Evolutionary conservation across 306 rosid genomes (phyloP).

Genomic region (Ormosia semicastrata): DNA sequence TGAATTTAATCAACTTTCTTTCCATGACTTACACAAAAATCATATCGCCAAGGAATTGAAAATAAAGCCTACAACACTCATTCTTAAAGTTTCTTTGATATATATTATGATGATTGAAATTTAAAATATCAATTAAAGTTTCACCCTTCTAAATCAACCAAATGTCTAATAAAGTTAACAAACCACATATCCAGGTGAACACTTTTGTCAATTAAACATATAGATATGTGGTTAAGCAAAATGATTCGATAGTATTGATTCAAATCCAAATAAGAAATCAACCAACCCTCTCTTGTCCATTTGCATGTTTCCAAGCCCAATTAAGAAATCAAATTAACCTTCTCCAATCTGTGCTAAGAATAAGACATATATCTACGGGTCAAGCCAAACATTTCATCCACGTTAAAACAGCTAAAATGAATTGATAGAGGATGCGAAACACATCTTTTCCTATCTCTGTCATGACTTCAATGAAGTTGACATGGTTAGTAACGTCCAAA

Average conservation of each 20-base stretch:
- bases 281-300: background rate
- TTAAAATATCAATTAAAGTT: background rate
- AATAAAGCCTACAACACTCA: background rate
- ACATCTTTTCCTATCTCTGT: background rate
- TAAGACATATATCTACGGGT: background rate
- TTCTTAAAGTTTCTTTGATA: background rate
- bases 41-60: background rate
- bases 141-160: background rate
- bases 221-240: background rate
- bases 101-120: background rate
- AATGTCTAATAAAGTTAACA: background rate
- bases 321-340: background rate
- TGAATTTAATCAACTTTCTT: background rate
- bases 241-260: background rate
- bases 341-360: conserved; percentile 10
- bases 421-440: background rate
- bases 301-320: conserved; percentile 14
- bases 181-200: background rate
- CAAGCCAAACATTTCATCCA: background rate
- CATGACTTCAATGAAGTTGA: conserved; percentile 21
- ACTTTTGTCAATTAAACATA: background rate
- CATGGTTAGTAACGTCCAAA: conserved; percentile 29
- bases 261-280: conserved; percentile 7
- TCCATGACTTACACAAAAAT: background rate
- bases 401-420: conserved; percentile 27